These are phyloP conservation scores for Globisporangium iwayamae DNA, from an alignment of 352 stramenopile genomes.

Conservation along the genomic window DNA sequence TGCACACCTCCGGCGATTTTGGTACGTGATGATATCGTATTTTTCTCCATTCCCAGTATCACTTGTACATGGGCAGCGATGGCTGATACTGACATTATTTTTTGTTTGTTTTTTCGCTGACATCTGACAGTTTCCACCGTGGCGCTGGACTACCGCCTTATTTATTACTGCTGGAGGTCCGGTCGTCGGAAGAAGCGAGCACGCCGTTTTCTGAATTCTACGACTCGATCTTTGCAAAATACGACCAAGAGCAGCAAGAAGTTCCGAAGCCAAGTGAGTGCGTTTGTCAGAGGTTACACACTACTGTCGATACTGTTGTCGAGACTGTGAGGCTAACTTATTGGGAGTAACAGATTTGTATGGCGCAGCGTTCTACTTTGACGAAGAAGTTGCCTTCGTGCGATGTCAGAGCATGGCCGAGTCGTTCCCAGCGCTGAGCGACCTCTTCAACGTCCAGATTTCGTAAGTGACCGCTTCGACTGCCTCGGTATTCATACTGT, in stretches of 20 bases:
- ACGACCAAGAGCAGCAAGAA: conserved; percentile 26
- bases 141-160: conserved; percentile 31
- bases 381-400: conserved; percentile 54
- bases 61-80: background rate
- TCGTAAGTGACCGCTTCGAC: conserved; percentile 24
- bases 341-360: conserved; percentile 40
- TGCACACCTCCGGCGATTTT: conserved; percentile 37
- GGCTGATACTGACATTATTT: background rate
- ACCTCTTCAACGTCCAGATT: conserved; percentile 32
- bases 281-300: background rate
- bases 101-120: conserved; percentile 1
- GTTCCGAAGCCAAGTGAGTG: conserved; percentile 32
- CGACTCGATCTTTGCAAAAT: conserved; percentile 49
- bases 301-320: background rate
- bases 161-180: conserved; percentile 52
- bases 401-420: conserved; percentile 61
- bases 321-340: background rate
- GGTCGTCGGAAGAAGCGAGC: conserved; percentile 17
- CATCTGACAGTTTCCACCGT: background rate
- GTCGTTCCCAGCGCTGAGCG: conserved; percentile 26
- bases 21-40: conserved; percentile 19
- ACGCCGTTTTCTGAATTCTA: conserved; percentile 50
- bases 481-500: too few species aligned
- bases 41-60: background rate
- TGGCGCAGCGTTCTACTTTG: conserved; percentile 61